Percentiles rank a stretch among this genome's conserved stretches.
phyloP scores from a whole-genome alignment of 2,329 filamentous ascomycete species.

The Ceratocystis eucalypticola region DNA sequence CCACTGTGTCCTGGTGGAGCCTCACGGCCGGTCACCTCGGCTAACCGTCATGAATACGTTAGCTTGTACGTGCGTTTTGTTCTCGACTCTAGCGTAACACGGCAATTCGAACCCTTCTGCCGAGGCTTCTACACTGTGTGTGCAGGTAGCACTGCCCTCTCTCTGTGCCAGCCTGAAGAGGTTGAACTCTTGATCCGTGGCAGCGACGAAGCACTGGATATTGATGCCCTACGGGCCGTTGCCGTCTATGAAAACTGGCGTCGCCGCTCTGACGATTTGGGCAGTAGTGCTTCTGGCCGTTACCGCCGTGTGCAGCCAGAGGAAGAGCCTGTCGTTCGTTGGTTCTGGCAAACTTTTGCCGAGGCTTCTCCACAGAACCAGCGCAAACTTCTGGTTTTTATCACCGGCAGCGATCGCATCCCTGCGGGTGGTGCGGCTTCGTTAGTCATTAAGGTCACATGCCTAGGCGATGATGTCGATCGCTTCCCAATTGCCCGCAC shows the following conservation, averaged over 20 bases:
- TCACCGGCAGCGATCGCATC: slow-evolving; percentile 82
- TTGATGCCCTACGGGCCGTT: slow-evolving; percentile 59
- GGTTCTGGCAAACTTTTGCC: slow-evolving; percentile 82
- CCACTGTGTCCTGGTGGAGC: slow-evolving; percentile 65
- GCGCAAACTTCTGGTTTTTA: slow-evolving; percentile 67
- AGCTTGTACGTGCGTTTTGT: slow-evolving; percentile 70
- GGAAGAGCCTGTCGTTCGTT: slow-evolving; percentile 53
- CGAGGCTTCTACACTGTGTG: slow-evolving; percentile 88
- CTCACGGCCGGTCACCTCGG: slow-evolving; percentile 63
- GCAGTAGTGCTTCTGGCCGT: slow-evolving; percentile 36
- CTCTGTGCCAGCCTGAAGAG: slow-evolving; percentile 77
- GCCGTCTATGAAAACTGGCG: slow-evolving; percentile 76
- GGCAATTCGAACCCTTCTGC: slow-evolving; percentile 89
- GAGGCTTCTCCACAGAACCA: slow-evolving; percentile 53
- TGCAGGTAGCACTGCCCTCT: slow-evolving; percentile 65
- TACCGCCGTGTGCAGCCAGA: slow-evolving; percentile 22
- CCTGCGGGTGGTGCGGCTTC: slow-evolving; percentile 76
- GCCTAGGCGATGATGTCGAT: slow-evolving; percentile 58
- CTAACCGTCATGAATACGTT: slow-evolving; percentile 74
- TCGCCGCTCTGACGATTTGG: not conserved
- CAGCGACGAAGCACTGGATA: slow-evolving; percentile 71
- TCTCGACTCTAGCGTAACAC: slow-evolving; percentile 60
- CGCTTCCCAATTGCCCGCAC: slow-evolving; percentile 77
- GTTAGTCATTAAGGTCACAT: slow-evolving; percentile 61
- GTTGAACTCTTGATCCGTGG: slow-evolving; percentile 79